phyloP scores from a whole-genome alignment of 192 early-diverging fungal species.

The Podila minutissima region DNA sequence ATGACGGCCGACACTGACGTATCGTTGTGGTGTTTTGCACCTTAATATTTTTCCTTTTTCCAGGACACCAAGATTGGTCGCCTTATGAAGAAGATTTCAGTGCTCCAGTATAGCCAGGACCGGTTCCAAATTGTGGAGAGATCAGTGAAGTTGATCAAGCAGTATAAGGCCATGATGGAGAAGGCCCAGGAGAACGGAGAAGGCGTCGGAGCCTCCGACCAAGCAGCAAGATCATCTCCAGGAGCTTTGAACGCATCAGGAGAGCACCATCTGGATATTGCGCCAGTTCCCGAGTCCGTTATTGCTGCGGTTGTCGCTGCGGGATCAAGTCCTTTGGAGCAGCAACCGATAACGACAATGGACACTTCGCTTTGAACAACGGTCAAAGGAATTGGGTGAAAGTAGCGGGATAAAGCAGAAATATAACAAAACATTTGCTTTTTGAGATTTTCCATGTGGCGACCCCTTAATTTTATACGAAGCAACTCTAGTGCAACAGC shows the following conservation, averaged over 20 bases:
- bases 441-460: too few relatives aligned
- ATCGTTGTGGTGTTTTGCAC: background rate
- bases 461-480: too few relatives aligned
- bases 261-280: too few relatives aligned
- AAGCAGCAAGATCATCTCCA: background rate
- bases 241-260: too few relatives aligned
- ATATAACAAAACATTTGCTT: too few relatives aligned
- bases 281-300: background rate
- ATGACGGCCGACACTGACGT: background rate
- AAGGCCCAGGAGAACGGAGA: slow-evolving; percentile 45
- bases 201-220: slow-evolving; percentile 3
- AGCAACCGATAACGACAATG: too few relatives aligned
- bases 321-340: background rate
- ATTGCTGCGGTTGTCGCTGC: background rate
- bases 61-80: slow-evolving; percentile 58
- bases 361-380: too few relatives aligned
- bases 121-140: slow-evolving; percentile 46
- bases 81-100: slow-evolving; percentile 55
- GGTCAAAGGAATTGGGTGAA: too few relatives aligned
- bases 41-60: background rate
- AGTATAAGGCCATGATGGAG: slow-evolving; percentile 54
- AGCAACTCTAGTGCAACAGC: background rate
- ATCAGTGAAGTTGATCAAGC: slow-evolving; percentile 46
- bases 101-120: slow-evolving; percentile 44
- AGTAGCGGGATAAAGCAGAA: too few relatives aligned